These are phyloP conservation scores for Candida ovalis DNA, from an alignment of 805 yeast genomes.

Conservation along the genomic window DNA sequence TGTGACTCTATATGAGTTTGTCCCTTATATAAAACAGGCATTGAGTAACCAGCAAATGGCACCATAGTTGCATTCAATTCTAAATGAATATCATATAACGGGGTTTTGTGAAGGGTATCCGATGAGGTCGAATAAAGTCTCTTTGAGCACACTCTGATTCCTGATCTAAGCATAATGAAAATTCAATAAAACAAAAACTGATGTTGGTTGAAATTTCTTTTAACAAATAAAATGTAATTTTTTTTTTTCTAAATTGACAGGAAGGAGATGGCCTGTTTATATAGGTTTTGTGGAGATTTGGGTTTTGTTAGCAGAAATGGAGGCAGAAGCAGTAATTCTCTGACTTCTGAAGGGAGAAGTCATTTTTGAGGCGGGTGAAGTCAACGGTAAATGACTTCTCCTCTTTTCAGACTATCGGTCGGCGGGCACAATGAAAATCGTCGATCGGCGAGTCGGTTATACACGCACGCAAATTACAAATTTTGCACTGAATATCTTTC, in stretches of 20 bases:
- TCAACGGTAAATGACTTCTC: not conserved
- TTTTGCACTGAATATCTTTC: too few species aligned
- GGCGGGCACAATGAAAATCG: too few species aligned
- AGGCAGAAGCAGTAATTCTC: not conserved
- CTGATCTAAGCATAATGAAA: conserved; percentile 3
- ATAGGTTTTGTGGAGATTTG: not conserved
- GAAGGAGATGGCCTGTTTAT: not conserved
- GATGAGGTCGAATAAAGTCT: conserved; percentile 31
- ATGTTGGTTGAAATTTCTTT: too few species aligned
- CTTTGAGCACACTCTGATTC: conserved; percentile 2
- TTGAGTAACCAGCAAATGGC: conserved; percentile 92
- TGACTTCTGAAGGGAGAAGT: not conserved
- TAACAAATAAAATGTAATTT: too few species aligned
- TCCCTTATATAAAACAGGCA: conserved; percentile 88
- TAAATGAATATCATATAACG: conserved; percentile 76
- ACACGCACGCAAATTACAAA: too few species aligned
- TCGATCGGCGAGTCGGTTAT: too few species aligned
- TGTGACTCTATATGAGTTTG: conserved; percentile 91
- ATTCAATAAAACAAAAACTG: too few species aligned
- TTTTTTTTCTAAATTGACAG: too few species aligned
- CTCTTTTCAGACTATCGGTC: too few species aligned
- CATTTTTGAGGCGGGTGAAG: not conserved
- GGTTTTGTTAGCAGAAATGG: not conserved
- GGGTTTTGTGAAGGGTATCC: conserved; percentile 50
- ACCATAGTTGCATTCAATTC: conserved; percentile 85